Evolutionary conservation across 306 rosid species (phyloP), one percentile per base, ranked within the genome.

Genomic region (Prinsepia uniflora): DNA sequence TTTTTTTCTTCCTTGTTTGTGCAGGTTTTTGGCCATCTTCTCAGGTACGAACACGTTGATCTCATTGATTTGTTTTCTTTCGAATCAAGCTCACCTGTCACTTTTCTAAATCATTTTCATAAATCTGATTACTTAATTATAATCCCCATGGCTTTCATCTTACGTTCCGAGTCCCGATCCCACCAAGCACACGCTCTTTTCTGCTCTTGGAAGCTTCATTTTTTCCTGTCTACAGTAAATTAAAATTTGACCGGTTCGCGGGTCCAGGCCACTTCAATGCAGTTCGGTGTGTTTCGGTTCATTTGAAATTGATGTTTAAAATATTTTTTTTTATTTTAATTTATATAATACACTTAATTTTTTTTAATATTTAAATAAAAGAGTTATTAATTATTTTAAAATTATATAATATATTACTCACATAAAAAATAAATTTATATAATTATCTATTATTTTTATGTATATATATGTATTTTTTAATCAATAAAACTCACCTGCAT

Each of bases 21-120:
- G 65, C 75, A 71, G 79, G 71, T 63, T 70, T 75, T 41, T 67
- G 68, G 77, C 61, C 75, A 61, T 62, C 78, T 56, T 68, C 56
- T 43, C 47, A 67, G 79, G 80, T 56, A 72, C 50, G 10, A 72
- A 66, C 75, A 79, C 68, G 76, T 68, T 84, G 47, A 60, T 34
- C 75, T 56, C 76, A 50, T 70, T 73, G 3, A 10, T 53, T 69
- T 43, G 22, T 47, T 76, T 62, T 68, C 76, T 79, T 56, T 53
- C 14, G 10, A 56, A 74, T 74, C 20, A 64, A 63, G 41, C 63
- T 42, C 30, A 24, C 48, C 59, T 30, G 36, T 15, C 63, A 58
- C 47, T 40, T 55, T 52, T 52, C 59, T 39, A 56, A 30, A 30
- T 30, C 40, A 40, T 36, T 47, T 65, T 56, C 22, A 56, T 22